Evolutionary conservation across 1,284 basidiomycete genomes (phyloP).

Genomic region (Ustilago xerochloae): DNA sequence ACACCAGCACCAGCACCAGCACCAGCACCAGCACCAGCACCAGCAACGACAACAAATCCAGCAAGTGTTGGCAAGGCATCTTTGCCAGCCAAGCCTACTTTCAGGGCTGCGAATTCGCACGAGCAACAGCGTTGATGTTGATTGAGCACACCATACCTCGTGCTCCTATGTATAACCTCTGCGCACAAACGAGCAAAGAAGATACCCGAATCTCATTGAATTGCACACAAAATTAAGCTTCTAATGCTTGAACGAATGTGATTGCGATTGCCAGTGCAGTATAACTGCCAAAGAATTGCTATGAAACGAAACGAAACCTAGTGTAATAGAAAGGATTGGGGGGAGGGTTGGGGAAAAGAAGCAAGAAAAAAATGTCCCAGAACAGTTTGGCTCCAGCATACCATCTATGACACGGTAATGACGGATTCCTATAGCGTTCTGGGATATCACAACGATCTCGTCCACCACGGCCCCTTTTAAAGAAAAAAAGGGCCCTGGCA

Average conservation of each 20-base stretch:
- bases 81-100: constrained; percentile 28
- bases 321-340: background rate
- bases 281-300: background rate
- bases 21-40: background rate
- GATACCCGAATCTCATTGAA: constrained; percentile 16
- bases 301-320: background rate
- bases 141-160: background rate
- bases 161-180: too few relatives aligned
- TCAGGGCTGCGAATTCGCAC: background rate
- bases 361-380: constrained; percentile 43
- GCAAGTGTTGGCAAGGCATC: constrained; percentile 4
- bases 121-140: constrained; percentile 3
- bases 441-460: constrained; percentile 57
- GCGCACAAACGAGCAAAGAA: too few relatives aligned
- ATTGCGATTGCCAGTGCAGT: too few relatives aligned
- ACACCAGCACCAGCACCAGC: background rate
- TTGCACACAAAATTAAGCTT: too few relatives aligned
- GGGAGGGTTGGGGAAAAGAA: background rate
- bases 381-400: constrained; percentile 49
- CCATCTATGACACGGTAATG: constrained; percentile 30
- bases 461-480: constrained; percentile 42
- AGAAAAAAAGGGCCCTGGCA: constrained; percentile 39
- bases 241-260: too few relatives aligned
- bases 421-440: constrained; percentile 57
- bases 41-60: background rate